These are phyloP conservation scores for Thyridium curvatum DNA, from an alignment of 2,329 filamentous ascomycete species.

Conservation along the genomic window DNA sequence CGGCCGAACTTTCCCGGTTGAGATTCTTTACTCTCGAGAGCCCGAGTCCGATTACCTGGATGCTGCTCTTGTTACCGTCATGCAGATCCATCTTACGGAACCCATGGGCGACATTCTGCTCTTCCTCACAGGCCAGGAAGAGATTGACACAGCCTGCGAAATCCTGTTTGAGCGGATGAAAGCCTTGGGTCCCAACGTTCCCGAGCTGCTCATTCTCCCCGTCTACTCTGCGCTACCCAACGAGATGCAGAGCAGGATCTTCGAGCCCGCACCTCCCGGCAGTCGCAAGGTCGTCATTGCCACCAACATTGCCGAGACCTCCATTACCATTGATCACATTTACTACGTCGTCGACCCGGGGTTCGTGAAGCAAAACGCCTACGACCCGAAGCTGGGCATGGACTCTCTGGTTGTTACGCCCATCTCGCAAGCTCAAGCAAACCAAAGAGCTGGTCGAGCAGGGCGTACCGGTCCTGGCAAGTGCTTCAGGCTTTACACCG, in stretches of 20 bases:
- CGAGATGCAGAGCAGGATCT: slow-evolving; percentile 91
- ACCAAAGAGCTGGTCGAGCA: slow-evolving; percentile 86
- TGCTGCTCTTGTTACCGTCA: slow-evolving; percentile 87
- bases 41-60: slow-evolving; percentile 96
- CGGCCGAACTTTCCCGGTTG: slow-evolving; percentile 89
- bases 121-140: slow-evolving; percentile 94
- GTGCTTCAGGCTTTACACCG: slow-evolving; percentile 91
- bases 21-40: slow-evolving; percentile 90
- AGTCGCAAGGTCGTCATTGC: slow-evolving; percentile 92
- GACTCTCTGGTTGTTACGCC: slow-evolving; percentile 93
- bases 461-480: slow-evolving; percentile 94
- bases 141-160: slow-evolving; percentile 93
- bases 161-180: slow-evolving; percentile 96
- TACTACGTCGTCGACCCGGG: slow-evolving; percentile 97
- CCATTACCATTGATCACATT: slow-evolving; percentile 95
- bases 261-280: slow-evolving; percentile 84
- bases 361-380: slow-evolving; percentile 96
- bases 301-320: slow-evolving; percentile 97
- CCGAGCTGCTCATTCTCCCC: slow-evolving; percentile 85
- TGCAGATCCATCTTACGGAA: slow-evolving; percentile 96
- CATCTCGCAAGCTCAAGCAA: slow-evolving; percentile 93
- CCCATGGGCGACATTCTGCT: slow-evolving; percentile 90
- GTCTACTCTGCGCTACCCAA: slow-evolving; percentile 93
- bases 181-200: slow-evolving; percentile 80
- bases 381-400: slow-evolving; percentile 96